Evolutionary conservation across 2,329 filamentous ascomycete genomes (phyloP), one percentile per base, ranked within the genome.

Genomic region (Fusarium beomiforme): DNA sequence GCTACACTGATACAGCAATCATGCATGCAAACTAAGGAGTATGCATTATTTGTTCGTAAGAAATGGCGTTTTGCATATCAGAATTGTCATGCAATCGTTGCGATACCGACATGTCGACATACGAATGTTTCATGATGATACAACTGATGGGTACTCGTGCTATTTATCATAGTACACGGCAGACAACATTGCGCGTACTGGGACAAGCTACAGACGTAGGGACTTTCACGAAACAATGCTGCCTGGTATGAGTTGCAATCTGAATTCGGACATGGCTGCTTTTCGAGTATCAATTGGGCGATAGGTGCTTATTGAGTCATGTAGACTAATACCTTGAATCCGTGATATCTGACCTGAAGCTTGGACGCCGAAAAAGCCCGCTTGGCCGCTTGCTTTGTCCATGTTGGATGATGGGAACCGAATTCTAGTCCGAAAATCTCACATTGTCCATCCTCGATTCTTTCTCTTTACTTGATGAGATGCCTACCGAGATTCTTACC

Each of bases 401-500:
- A 24, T 42, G 19, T n/a, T 41, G 41, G 31, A 34, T 56, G 16
- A 16, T n/a, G 26, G 24, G n/a, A 31, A 34, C 24, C 10, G 17
- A 29, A 24, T 34, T 9, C 16, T n/a, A 10, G 26, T n/a, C 39
- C n/a, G 31, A 34, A 24, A 51, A 42, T 34, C 51, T 44, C n/a
- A 36, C 16, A n/a, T 34, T 33, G 26, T 16, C 6, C 10, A 49
- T 50, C 17, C n/a, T 49, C 47, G 57, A 49, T 34, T 44, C 41
- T 61, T 37, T 21, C 10, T 36, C 14, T 50, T 4, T 65, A 19
- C 42, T 54, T 43, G 50, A 57, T 63, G 42, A 60, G 47, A 59
- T 67, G 58, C 62, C 67, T 68, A 68, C 65, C 63, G 42, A 60
- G 47, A 59, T 66, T 56, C 62, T 70, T 68, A 68, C 65, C 63